Percentiles rank a stretch among this genome's conserved stretches.
Conservation (phyloP, 2,329 filamentous ascomycete species). For the Fusarium luffae region DNA sequence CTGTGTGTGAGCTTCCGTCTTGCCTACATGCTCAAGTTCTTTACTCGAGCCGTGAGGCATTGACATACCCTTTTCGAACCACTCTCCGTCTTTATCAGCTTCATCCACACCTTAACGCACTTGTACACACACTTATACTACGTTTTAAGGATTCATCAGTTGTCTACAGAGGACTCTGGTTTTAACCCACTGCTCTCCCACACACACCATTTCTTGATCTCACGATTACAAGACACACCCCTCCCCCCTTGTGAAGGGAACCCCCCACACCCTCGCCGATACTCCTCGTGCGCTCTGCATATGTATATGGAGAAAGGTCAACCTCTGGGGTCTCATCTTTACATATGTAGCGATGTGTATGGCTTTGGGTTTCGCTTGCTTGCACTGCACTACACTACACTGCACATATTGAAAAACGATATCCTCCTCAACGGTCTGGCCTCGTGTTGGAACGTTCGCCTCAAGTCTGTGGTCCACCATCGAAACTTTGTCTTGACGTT, state of each 20-base stretch:
- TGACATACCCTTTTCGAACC: slow-evolving; percentile 41
- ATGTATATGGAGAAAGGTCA: slow-evolving; percentile 42
- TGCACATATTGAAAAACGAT: slow-evolving; percentile 34
- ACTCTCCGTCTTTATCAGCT: slow-evolving; percentile 40
- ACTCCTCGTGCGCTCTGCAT: slow-evolving; percentile 44
- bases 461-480: slow-evolving; percentile 31
- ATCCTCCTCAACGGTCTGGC: slow-evolving; percentile 43
- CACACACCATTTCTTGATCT: slow-evolving; percentile 37
- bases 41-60: slow-evolving; percentile 31
- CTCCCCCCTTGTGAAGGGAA: slow-evolving; percentile 25
- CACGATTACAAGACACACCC: slow-evolving; percentile 25
- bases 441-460: slow-evolving; percentile 42
- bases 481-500: slow-evolving; percentile 35
- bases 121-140: slow-evolving; percentile 30
- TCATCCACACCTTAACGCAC: slow-evolving; percentile 36
- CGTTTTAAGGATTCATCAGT: slow-evolving; percentile 37
- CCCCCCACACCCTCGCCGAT: slow-evolving; percentile 41
- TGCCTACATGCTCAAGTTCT: slow-evolving; percentile 25
- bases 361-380: slow-evolving; percentile 39
- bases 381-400: slow-evolving; percentile 24
- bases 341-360: slow-evolving; percentile 45
- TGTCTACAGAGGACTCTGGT: slow-evolving; percentile 27
- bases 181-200: slow-evolving; percentile 41
- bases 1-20: slow-evolving; percentile 26
- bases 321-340: slow-evolving; percentile 40